Base-by-base conservation (phyloP, 106 monocot species). In the Apostasia ramifera region DNA sequence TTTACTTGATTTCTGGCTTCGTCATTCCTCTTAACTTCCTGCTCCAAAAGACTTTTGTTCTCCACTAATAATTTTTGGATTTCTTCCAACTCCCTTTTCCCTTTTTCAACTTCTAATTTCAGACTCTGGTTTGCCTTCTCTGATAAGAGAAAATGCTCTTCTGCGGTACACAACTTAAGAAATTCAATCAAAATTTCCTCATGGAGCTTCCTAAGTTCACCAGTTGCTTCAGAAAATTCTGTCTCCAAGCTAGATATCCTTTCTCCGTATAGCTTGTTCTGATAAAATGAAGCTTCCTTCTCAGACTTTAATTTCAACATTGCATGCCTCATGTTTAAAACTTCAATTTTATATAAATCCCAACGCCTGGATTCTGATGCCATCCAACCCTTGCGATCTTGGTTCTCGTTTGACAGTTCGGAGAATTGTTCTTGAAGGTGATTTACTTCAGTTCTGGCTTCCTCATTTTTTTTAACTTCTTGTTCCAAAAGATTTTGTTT, bases 251-350 rank as follows among this genome's bases (percentile, higher is more conserved):
- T 61, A 69, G 78, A 75, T 46, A 81, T 68, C 57, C 66, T 75
- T 71, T 81, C 71, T 42, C 58, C 1, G n/a, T 72, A 80, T 47
- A 58, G 55, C 53, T 73, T 66, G 48, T 70, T 66, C 47, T 69
- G 77, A 65, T 75, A 13, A 75, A 76, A 48, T 74, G 78, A 67
- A 57, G 69, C 65, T 55, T 90, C 83, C 70, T 79, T 90, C 64
- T 78, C 76, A 41, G 69, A 74, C 63, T 72, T 70, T 37, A 81
- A 70, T 47, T 81, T 60, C n/a, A 66, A 80, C 8, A 83, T 49
- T 12, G 67, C 74, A 10, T 66, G 81, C 69, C 85, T 72, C 37
- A 89, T 68, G 1, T 42, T 74, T 66, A 63, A 70, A 63, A 76
- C 12, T 71, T 81, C 76, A 59, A 8, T 66, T 72, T 77, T 68